Conservation (phyloP, 2,329 filamentous ascomycete genomes). For the Aspergillus sp. region DNA sequence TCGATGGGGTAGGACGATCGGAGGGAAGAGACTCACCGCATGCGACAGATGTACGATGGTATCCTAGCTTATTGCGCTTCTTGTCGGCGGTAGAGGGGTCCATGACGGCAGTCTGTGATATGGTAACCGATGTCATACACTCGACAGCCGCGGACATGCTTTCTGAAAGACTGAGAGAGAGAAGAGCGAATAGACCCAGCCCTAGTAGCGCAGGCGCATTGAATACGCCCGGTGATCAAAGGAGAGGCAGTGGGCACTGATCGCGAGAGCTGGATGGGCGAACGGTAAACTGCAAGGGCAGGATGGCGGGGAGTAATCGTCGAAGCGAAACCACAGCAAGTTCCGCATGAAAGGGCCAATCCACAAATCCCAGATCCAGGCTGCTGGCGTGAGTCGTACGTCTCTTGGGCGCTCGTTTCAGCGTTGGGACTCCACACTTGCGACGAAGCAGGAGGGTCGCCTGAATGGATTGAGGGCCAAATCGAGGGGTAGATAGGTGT, state of each 20-base stretch:
- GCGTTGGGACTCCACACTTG: slow-evolving; percentile 20
- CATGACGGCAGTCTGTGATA: slow-evolving; percentile 35
- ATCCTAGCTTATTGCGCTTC: slow-evolving; percentile 87
- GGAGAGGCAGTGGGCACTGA: background rate
- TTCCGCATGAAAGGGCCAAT: background rate
- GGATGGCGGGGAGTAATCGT: background rate
- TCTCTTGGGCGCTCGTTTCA: slow-evolving; percentile 16
- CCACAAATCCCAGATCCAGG: background rate
- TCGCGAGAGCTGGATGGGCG: background rate
- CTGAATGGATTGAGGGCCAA: slow-evolving; percentile 7
- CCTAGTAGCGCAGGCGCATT: slow-evolving; percentile 26
- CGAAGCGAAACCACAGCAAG: slow-evolving; percentile 1
- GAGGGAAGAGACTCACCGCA: slow-evolving; percentile 69
- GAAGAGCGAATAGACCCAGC: slow-evolving; percentile 16
- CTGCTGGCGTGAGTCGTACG: background rate
- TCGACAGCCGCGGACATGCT: slow-evolving; percentile 41
- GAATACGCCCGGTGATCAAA: slow-evolving; percentile 16
- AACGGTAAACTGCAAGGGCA: slow-evolving; percentile 8
- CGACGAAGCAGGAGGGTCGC: slow-evolving; percentile 10
- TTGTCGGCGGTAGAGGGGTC: slow-evolving; percentile 56
- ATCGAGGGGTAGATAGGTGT: slow-evolving; percentile 13
- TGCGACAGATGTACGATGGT: slow-evolving; percentile 91
- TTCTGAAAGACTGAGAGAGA: slow-evolving; percentile 23
- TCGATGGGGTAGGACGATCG: background rate
- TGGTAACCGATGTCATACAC: slow-evolving; percentile 34